A percentile compares a stretch with the other conserved stretches of the same genome.
phyloP scores from a whole-genome alignment of 2,329 filamentous ascomycete species.

The Fonsecaea erecta region DNA sequence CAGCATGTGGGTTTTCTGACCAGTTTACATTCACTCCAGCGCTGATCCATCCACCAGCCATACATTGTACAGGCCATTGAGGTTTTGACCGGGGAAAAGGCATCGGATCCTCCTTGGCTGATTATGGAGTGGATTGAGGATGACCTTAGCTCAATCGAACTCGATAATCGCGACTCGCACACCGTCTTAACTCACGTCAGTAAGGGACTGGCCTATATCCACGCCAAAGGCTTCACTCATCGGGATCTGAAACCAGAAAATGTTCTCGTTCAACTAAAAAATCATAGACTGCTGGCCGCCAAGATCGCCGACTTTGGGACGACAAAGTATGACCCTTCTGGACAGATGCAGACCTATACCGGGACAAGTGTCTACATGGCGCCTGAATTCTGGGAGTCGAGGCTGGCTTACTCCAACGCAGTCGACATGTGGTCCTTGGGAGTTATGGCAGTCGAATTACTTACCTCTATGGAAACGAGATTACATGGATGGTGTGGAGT shows the following conservation, averaged over 20 bases:
- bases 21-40: neutral
- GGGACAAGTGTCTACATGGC: neutral
- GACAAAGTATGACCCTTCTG: neutral
- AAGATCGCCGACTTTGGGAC: neutral
- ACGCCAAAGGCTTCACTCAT: neutral
- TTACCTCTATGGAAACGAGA: neutral
- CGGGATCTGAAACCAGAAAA: neutral
- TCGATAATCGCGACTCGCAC: neutral
- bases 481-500: neutral
- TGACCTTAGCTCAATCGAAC: neutral
- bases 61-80: neutral
- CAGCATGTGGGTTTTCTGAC: neutral
- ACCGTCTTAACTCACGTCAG: neutral
- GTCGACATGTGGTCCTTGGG: neutral
- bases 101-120: neutral
- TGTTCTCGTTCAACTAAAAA: neutral
- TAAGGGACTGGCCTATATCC: neutral
- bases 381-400: neutral
- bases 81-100: neutral
- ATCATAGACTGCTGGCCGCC: neutral
- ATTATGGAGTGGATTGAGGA: neutral
- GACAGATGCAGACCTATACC: neutral
- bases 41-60: too few species aligned
- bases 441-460: neutral
- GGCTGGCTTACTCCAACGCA: neutral